A percentile compares a stretch with the other conserved stretches of the same genome.
phyloP scores from a whole-genome alignment of 1,139 yeast genomes.

The Yamadazyma dendronema region DNA sequence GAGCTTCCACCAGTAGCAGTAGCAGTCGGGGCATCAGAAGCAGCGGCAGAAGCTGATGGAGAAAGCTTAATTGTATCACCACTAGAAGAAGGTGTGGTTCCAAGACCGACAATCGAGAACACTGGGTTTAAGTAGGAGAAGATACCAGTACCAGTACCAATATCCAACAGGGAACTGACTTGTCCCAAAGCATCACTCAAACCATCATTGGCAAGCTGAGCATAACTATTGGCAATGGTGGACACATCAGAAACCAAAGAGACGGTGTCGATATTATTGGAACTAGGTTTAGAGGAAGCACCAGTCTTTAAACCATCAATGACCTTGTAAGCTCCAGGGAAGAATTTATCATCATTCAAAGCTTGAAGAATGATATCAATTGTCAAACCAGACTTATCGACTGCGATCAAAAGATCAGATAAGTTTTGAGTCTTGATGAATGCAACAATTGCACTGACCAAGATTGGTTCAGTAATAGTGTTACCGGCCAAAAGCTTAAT shows the following conservation, averaged over 20 bases:
- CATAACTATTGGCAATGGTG: conserved; percentile 9
- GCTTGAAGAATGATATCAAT: conserved; percentile 24
- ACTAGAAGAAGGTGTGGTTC: conserved; percentile 6
- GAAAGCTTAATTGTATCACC: conserved; percentile 11
- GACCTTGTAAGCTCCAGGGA: conserved; percentile 24
- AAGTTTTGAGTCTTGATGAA: conserved; percentile 25
- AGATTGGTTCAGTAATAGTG: conserved; percentile 18
- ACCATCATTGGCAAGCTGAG: conserved; percentile 11
- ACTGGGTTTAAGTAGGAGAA: conserved; percentile 16
- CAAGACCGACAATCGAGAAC: conserved; percentile 13
- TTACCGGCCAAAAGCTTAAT: conserved; percentile 20
- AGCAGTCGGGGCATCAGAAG: conserved; percentile 5
- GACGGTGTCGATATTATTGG: conserved; percentile 11
- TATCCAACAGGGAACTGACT: conserved; percentile 12
- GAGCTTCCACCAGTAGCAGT: conserved; percentile 2
- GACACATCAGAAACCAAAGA: conserved; percentile 14
- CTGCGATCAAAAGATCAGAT: conserved; percentile 26
- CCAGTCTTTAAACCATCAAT: conserved; percentile 20
- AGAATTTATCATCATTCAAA: conserved; percentile 26
- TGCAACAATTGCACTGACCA: conserved; percentile 24
- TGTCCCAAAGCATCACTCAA: conserved; percentile 12
- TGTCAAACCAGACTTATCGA: conserved; percentile 29
- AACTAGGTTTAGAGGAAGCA: conserved; percentile 16
- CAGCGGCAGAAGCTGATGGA: conserved; percentile 11
- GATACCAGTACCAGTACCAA: conserved; percentile 16